These are phyloP conservation scores for Rhodomyrtus psidioides DNA, from an alignment of 441 rosid species.

Conservation along the genomic window DNA sequence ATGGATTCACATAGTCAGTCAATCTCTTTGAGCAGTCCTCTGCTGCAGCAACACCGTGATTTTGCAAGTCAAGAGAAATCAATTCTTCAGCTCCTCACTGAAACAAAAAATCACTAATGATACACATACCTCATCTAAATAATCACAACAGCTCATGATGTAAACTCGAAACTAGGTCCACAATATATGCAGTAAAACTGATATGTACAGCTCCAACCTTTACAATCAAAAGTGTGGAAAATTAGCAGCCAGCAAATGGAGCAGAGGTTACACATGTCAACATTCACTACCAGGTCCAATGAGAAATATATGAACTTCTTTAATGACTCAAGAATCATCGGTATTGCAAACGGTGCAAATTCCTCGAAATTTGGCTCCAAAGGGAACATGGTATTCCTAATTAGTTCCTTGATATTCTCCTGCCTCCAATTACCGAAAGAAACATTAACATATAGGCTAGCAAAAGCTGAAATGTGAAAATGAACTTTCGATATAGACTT, in stretches of 20 bases:
- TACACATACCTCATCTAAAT: neutral
- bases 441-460: neutral
- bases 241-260: neutral
- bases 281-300: conserved; percentile 27
- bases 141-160: neutral
- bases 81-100: conserved; percentile 39
- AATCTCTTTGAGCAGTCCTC: conserved; percentile 33
- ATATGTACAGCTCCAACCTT: neutral
- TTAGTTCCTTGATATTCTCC: conserved; percentile 22
- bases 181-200: neutral
- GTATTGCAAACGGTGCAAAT: conserved; percentile 29
- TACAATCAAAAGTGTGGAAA: neutral
- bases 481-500: neutral
- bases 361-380: conserved; percentile 10
- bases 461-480: neutral
- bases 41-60: conserved; percentile 22
- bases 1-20: conserved; percentile 13
- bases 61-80: conserved; percentile 18
- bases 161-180: neutral
- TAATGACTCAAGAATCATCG: conserved; percentile 14
- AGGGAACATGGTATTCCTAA: conserved; percentile 1
- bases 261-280: neutral
- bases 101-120: neutral
- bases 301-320: conserved; percentile 27
- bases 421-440: conserved; percentile 15